Conservation (phyloP, 306 rosid species). For the Fragaria vesca region DNA sequence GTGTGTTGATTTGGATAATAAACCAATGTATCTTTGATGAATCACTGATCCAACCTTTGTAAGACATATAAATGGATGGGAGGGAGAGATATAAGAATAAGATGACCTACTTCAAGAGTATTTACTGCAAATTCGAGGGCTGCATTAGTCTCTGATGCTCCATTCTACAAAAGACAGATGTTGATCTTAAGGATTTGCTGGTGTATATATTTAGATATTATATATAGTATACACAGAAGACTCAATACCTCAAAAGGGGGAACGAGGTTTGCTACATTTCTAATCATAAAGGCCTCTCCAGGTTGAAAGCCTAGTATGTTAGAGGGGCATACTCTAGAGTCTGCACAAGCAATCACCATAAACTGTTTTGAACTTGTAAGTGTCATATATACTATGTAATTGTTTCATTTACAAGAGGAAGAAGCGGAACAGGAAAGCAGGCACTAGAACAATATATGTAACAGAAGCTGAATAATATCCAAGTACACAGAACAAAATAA, state of each 20-base stretch:
- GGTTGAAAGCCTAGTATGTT: constrained; percentile 88
- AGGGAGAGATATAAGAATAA: neutral
- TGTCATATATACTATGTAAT: constrained; percentile 15
- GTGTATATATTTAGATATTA: neutral
- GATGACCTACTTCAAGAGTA: constrained; percentile 51
- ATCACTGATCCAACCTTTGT: neutral
- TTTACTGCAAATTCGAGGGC: constrained; percentile 90
- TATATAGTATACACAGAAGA: constrained; percentile 1
- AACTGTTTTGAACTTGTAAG: constrained; percentile 77
- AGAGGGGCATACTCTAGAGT: constrained; percentile 94
- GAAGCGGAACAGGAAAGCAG: neutral
- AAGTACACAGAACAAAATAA: constrained; percentile 1
- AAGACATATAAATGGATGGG: neutral
- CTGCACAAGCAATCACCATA: constrained; percentile 95
- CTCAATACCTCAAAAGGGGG: constrained; percentile 63
- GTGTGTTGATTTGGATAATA: neutral
- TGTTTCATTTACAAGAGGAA: constrained; percentile 13
- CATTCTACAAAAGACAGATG: constrained; percentile 45
- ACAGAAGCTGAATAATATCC: neutral
- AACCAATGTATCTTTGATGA: neutral
- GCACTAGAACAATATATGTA: neutral
- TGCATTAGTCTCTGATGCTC: constrained; percentile 89
- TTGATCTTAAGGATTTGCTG: neutral
- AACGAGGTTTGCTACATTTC: constrained; percentile 88
- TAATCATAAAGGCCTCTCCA: constrained; percentile 83